Percentiles rank a stretch among this genome's conserved stretches.
phyloP scores from a whole-genome alignment of 441 rosid genomes.

The Pelargonium myrrhifolium region DNA sequence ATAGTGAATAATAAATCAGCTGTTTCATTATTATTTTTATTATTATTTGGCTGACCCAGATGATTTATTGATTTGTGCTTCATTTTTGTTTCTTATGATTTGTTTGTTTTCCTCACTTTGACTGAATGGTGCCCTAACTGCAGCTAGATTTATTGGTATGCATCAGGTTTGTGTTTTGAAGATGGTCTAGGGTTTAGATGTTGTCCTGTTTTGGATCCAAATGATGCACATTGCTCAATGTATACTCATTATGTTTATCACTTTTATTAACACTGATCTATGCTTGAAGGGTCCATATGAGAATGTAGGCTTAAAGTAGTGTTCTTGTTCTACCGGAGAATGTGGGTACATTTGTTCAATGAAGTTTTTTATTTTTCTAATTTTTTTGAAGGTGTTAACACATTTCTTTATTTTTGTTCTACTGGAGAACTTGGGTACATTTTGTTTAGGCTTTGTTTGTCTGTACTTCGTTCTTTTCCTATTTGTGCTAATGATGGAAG shows the following conservation, averaged over 20 bases:
- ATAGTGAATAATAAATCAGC: not conserved
- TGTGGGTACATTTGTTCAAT: slow-evolving; percentile 2
- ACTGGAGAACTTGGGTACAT: too few relatives aligned
- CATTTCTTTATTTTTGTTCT: too few relatives aligned
- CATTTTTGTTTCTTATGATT: not conserved
- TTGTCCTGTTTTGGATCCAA: slow-evolving; percentile 22
- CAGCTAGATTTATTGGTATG: slow-evolving; percentile 13
- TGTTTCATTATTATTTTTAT: not conserved
- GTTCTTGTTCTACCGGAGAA: not conserved
- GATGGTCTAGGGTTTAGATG: slow-evolving; percentile 24
- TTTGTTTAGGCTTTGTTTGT: too few relatives aligned
- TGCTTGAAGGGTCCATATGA: not conserved
- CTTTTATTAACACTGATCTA: not conserved
- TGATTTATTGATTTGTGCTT: not conserved
- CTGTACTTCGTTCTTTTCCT: too few relatives aligned
- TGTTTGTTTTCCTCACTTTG: not conserved
- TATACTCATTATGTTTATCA: not conserved
- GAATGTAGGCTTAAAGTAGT: not conserved
- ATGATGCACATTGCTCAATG: slow-evolving; percentile 11
- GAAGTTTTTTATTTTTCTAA: not conserved
- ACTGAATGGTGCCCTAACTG: slow-evolving; percentile 14
- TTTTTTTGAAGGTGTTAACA: not conserved
- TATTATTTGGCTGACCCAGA: not conserved
- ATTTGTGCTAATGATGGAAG: not conserved
- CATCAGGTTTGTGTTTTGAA: slow-evolving; percentile 8